Evolutionary conservation across 441 rosid species (phyloP).

Genomic region (Aleurites moluccanus): DNA sequence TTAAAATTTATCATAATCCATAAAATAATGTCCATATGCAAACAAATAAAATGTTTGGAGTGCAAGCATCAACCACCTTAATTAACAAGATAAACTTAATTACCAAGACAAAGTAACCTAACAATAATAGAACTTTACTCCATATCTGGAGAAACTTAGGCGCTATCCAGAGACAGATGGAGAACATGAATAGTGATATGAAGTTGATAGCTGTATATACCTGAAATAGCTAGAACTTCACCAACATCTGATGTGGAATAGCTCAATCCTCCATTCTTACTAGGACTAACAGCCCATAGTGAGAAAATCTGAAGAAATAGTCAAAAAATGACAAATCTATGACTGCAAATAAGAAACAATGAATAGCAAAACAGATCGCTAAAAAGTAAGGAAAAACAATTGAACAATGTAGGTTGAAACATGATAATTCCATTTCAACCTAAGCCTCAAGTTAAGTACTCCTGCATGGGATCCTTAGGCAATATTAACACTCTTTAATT

Average conservation of each 20-base stretch:
- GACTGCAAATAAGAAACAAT: neutral
- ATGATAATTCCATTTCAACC: neutral
- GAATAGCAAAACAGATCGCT: neutral
- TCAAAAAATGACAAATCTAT: neutral
- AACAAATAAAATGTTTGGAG: neutral
- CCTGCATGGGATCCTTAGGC: neutral
- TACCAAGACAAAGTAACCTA: neutral
- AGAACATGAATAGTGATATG: neutral
- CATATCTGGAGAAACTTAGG: neutral
- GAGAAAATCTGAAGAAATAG: slow-evolving; percentile 42
- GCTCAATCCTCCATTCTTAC: slow-evolving; percentile 47
- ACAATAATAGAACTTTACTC: neutral
- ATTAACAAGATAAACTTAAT: neutral
- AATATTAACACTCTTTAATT: no score
- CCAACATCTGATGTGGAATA: slow-evolving; percentile 51
- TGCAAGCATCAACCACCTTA: neutral
- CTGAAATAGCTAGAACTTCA: slow-evolving; percentile 55
- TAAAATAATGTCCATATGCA: neutral
- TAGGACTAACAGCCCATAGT: slow-evolving; percentile 54
- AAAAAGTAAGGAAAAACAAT: neutral
- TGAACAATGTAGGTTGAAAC: neutral
- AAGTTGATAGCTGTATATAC: slow-evolving; percentile 24
- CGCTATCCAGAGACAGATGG: neutral
- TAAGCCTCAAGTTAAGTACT: neutral
- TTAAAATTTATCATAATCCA: no score